Percentiles rank a stretch among this genome's conserved stretches.
phyloP scores from a whole-genome alignment of 495 filamentous ascomycete species.

The Aspergillus egyptiacus region DNA sequence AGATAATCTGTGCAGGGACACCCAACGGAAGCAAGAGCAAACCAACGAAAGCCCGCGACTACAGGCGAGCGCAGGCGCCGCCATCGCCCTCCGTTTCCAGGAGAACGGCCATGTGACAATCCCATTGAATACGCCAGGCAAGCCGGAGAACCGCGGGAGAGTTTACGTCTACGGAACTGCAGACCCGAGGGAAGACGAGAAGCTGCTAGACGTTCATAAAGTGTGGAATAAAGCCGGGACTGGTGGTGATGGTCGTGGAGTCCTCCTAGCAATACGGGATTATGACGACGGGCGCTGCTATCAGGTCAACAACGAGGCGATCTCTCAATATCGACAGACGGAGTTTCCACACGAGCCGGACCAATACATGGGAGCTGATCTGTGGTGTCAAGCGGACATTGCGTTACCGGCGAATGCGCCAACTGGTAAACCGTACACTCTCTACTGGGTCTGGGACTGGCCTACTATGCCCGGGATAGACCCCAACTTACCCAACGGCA shows the following conservation, averaged over 20 bases:
- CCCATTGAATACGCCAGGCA: constrained; percentile 50
- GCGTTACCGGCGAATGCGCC: constrained; percentile 54
- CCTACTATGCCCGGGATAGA: constrained; percentile 47
- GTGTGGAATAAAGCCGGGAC: constrained; percentile 70
- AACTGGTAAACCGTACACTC: constrained; percentile 53
- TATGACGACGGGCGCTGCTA: constrained; percentile 85
- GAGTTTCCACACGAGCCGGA: constrained; percentile 42
- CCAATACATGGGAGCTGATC: constrained; percentile 42
- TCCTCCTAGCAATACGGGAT: constrained; percentile 63
- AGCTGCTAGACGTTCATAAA: constrained; percentile 61
- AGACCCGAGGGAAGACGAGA: constrained; percentile 53
- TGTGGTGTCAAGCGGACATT: constrained; percentile 76
- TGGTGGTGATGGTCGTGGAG: constrained; percentile 68
- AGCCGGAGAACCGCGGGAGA: constrained; percentile 64
- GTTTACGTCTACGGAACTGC: constrained; percentile 81
- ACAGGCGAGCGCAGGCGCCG: constrained; percentile 58
- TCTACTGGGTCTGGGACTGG: constrained; percentile 97
- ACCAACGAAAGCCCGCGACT: constrained; percentile 54
- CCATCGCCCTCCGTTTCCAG: constrained; percentile 65
- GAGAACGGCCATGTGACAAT: constrained; percentile 87
- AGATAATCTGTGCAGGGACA: constrained; percentile 49
- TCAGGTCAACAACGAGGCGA: constrained; percentile 52
- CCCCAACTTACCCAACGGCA: constrained; percentile 44
- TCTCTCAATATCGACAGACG: constrained; percentile 48
- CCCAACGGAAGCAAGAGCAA: constrained; percentile 49